A percentile compares a stretch with the other conserved stretches of the same genome.
Conservation (phyloP, 208 protist species). For the Angomonas desouzai region DNA sequence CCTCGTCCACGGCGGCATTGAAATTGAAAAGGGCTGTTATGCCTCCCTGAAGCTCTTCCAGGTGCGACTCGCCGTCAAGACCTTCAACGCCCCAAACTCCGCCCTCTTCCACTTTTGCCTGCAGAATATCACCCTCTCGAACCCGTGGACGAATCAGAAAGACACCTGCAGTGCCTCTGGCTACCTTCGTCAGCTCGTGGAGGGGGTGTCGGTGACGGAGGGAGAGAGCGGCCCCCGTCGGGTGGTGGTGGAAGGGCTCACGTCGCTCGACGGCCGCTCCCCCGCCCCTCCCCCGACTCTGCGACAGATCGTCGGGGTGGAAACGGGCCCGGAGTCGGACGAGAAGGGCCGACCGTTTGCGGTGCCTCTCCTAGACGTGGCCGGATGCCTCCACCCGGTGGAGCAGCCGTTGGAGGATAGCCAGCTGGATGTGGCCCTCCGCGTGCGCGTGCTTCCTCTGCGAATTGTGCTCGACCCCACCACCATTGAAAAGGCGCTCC, state of each 20-base stretch:
- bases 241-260: constrained; percentile 9
- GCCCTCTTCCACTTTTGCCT: constrained; percentile 48
- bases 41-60: constrained; percentile 49
- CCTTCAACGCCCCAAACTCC: constrained; percentile 60
- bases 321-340: not conserved
- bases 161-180: not conserved
- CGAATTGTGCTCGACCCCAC: constrained; percentile 68
- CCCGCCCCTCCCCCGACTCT: constrained; percentile 9
- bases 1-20: constrained; percentile 39
- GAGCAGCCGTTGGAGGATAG: constrained; percentile 65
- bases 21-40: constrained; percentile 43
- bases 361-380: constrained; percentile 53
- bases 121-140: constrained; percentile 59
- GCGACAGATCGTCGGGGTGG: constrained; percentile 15
- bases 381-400: constrained; percentile 52
- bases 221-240: not conserved
- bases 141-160: constrained; percentile 2
- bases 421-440: constrained; percentile 57
- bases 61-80: constrained; percentile 31
- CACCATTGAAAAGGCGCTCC: constrained; percentile 43
- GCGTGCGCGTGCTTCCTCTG: constrained; percentile 65
- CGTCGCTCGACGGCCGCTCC: not conserved
- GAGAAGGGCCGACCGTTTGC: constrained; percentile 10
- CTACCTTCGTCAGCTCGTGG: constrained; percentile 28
- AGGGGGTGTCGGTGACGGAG: constrained; percentile 18